Conservation (phyloP, 2,329 filamentous ascomycete genomes). For the Alternaria sp. region DNA sequence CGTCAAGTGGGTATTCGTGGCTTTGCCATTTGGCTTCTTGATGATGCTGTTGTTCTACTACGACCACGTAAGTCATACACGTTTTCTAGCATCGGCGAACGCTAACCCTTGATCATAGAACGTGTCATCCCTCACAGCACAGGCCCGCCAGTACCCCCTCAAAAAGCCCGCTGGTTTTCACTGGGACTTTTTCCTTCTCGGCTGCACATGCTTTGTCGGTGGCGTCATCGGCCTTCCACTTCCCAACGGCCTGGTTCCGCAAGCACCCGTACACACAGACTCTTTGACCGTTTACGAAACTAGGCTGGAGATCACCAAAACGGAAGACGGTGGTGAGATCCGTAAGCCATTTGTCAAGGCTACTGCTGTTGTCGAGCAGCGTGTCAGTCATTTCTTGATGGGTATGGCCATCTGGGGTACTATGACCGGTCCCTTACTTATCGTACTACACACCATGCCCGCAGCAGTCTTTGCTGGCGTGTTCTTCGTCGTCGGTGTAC, state of each 20-base stretch:
- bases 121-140: conserved; percentile 60
- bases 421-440: conserved; percentile 61
- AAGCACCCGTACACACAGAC: conserved; percentile 64
- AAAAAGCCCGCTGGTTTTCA: conserved; percentile 64
- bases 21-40: conserved; percentile 61
- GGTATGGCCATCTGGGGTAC: conserved; percentile 60
- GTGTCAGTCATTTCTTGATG: conserved; percentile 62
- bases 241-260: conserved; percentile 62
- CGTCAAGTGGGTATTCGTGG: conserved; percentile 60
- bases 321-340: conserved; percentile 52
- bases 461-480: conserved; percentile 60
- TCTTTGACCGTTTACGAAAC: conserved; percentile 53
- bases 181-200: conserved; percentile 65
- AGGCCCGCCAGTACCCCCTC: conserved; percentile 60
- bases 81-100: background rate
- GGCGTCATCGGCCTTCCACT: conserved; percentile 61
- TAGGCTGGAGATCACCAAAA: conserved; percentile 45
- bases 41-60: conserved; percentile 64
- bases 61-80: conserved; percentile 54
- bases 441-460: conserved; percentile 60
- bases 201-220: conserved; percentile 59
- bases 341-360: conserved; percentile 54
- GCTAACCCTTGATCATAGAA: conserved; percentile 38
- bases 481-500: conserved; percentile 62
- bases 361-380: conserved; percentile 59